Conservation (phyloP, 306 rosid genomes). For the Cucurbita maxima region DNA sequence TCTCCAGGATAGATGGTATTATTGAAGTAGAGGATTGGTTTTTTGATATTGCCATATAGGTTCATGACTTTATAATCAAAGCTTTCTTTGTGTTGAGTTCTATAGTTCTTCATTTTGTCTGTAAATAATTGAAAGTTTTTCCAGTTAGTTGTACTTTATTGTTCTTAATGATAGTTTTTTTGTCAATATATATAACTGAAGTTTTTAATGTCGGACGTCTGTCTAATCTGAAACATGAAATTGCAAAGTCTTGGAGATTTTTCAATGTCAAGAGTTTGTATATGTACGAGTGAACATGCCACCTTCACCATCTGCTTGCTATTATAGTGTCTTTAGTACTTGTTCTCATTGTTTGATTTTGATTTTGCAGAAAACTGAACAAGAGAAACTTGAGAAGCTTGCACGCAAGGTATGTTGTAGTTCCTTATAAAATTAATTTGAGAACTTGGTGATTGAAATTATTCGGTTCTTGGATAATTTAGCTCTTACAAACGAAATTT, state of each 20-base stretch:
- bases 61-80: not conserved
- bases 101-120: not conserved
- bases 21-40: not conserved
- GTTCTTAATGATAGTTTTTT: not conserved
- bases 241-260: not conserved
- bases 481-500: not conserved
- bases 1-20: not conserved
- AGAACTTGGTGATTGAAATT: not conserved
- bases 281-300: not conserved
- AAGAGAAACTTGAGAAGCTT: constrained; percentile 5
- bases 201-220: not conserved
- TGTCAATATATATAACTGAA: not conserved
- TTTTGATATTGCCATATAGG: not conserved
- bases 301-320: not conserved
- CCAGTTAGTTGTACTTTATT: not conserved
- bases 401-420: constrained; percentile 1
- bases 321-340: not conserved
- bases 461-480: constrained; percentile 1
- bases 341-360: not conserved
- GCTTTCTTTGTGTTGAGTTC: not conserved
- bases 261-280: not conserved
- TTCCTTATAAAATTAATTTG: not conserved
- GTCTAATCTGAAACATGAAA: not conserved
- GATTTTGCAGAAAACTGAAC: constrained; percentile 1
- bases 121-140: not conserved